These are phyloP conservation scores for Parathielavia appendiculata DNA, from an alignment of 495 filamentous ascomycete genomes.

Conservation along the genomic window DNA sequence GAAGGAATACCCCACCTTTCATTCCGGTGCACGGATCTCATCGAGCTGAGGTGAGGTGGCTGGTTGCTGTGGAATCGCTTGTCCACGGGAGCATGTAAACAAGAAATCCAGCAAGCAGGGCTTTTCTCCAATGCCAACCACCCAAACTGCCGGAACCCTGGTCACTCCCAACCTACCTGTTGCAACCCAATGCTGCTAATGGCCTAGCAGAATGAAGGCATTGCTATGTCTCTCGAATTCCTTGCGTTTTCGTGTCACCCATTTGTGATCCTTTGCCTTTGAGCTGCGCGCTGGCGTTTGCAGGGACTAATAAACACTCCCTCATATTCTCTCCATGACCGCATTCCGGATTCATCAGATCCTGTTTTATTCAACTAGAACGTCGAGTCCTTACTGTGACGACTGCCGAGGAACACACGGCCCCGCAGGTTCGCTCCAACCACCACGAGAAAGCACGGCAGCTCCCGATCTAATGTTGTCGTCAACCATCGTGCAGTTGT, in stretches of 20 bases:
- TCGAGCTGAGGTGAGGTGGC: neutral
- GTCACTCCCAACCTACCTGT: slow-evolving; percentile 12
- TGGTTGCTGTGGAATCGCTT: slow-evolving; percentile 17
- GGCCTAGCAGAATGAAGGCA: slow-evolving; percentile 15
- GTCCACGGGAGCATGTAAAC: slow-evolving; percentile 15
- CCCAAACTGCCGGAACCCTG: slow-evolving; percentile 20
- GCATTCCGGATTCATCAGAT: neutral
- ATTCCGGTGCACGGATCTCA: neutral
- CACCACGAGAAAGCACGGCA: slow-evolving; percentile 9
- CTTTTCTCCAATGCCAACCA: slow-evolving; percentile 13
- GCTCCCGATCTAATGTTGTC: slow-evolving; percentile 23
- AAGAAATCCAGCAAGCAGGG: slow-evolving; percentile 2
- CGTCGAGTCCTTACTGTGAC: neutral
- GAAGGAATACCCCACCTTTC: slow-evolving; percentile 3
- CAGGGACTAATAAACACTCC: neutral
- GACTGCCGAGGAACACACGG: slow-evolving; percentile 5
- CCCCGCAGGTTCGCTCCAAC: slow-evolving; percentile 11
- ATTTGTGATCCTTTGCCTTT: slow-evolving; percentile 15
- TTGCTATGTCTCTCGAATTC: neutral
- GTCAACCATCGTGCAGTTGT: slow-evolving; percentile 11
- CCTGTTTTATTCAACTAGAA: neutral
- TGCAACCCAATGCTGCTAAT: slow-evolving; percentile 15
- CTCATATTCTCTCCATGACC: neutral
- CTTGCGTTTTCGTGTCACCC: slow-evolving; percentile 8
- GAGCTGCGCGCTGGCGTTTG: slow-evolving; percentile 24